Evolutionary conservation across 352 stramenopile genomes (phyloP).

Genomic region (Phytophthora brassicae): DNA sequence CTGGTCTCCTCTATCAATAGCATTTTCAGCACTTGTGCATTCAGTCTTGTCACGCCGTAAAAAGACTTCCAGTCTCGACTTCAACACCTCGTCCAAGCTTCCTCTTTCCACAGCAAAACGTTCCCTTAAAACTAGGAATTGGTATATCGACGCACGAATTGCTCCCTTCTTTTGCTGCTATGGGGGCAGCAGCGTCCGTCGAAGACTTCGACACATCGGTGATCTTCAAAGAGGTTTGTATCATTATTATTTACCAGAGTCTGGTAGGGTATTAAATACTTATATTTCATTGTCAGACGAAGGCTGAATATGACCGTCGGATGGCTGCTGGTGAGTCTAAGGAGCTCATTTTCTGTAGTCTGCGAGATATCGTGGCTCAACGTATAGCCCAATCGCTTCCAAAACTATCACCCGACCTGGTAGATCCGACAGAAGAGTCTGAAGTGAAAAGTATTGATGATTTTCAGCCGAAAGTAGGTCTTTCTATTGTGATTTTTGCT

Average conservation of each 20-base stretch:
- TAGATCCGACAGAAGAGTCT: background rate
- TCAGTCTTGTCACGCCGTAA: constrained; percentile 19
- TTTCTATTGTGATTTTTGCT: background rate
- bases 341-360: constrained; percentile 43
- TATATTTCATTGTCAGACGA: constrained; percentile 25
- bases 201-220: constrained; percentile 12
- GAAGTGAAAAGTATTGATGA: constrained; percentile 4
- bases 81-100: background rate
- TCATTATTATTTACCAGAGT: background rate
- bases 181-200: constrained; percentile 30
- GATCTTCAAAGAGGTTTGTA: constrained; percentile 26
- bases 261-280: too few species aligned
- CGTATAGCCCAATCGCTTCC: constrained; percentile 5
- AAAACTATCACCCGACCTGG: background rate
- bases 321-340: constrained; percentile 38
- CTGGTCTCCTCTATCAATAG: constrained; percentile 24
- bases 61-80: constrained; percentile 1
- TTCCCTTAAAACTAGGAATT: constrained; percentile 1
- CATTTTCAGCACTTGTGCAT: background rate
- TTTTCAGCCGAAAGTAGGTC: constrained; percentile 3
- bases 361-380: constrained; percentile 38
- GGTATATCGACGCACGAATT: background rate
- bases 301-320: constrained; percentile 43
- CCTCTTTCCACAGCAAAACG: constrained; percentile 15
- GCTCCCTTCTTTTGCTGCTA: background rate